Percentiles rank a stretch among this genome's conserved stretches.
Conservation (phyloP, 225 moss, liverwort and hornwort species). For the Sphagnum tenellum region DNA sequence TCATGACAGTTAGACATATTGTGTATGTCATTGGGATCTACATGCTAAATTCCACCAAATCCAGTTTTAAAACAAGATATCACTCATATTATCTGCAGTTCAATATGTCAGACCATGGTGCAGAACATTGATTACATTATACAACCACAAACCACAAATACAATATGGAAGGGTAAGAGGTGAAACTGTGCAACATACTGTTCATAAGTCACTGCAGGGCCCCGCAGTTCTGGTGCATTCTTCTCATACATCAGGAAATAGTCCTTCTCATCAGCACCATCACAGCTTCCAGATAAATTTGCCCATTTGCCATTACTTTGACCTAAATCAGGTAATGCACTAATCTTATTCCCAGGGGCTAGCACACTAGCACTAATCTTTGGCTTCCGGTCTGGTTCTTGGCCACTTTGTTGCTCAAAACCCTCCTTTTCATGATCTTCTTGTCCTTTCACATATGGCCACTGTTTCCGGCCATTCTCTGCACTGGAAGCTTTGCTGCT, state of each 20-base stretch:
- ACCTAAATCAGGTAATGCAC: slow-evolving; percentile 19
- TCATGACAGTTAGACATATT: no score
- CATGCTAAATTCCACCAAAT: no score
- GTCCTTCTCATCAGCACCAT: slow-evolving; percentile 35
- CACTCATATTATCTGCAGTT: no score
- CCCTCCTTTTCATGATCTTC: slow-evolving; percentile 43
- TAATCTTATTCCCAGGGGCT: slow-evolving; percentile 45
- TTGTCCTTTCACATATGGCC: slow-evolving; percentile 39
- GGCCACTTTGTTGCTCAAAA: slow-evolving; percentile 48
- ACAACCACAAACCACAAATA: no score
- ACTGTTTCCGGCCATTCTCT: slow-evolving; percentile 52
- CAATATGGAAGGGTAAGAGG: no score
- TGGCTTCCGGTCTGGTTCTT: slow-evolving; percentile 28
- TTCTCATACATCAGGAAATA: slow-evolving; percentile 77
- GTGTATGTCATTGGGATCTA: no score
- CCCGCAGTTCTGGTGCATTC: slow-evolving; percentile 51
- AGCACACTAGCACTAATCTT: slow-evolving; percentile 48
- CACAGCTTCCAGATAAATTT: slow-evolving; percentile 41
- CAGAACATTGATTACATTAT: no score
- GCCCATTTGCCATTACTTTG: slow-evolving; percentile 54
- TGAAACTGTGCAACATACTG: slow-evolving; percentile 48
- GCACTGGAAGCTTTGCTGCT: slow-evolving; percentile 37
- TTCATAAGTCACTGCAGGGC: slow-evolving; percentile 49
- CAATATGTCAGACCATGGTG: no score
- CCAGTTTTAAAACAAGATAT: no score